Base-by-base conservation (phyloP, 495 filamentous ascomycete genomes). In the Talaromyces liani region DNA sequence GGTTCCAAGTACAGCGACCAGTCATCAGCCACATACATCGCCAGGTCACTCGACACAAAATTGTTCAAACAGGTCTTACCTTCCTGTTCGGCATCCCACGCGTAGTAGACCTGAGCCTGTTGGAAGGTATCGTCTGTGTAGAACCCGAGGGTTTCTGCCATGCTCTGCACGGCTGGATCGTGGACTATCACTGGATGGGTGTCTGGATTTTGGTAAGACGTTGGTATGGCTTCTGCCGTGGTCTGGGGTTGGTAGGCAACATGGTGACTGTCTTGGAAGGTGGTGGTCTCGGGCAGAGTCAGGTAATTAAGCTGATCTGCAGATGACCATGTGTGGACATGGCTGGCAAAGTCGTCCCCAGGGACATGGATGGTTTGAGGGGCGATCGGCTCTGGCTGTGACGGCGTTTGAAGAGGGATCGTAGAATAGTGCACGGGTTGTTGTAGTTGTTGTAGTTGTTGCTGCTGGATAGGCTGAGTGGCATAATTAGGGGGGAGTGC, bases 71-170 rank as follows among this genome's bases (percentile, higher is more conserved):
- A 45, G 60, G 41, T 25, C 60, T 62, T 62, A 62, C 60, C 60
- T 62, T 62, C 41, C 41, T 51, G 34, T 62, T 49, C 60, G 47
- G 60, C 41, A 62, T 62, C 45, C 60, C 60, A 62, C 29, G 60
- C 33, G 25, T 47, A 54, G 29, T 33, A 33, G 25, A n/a, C 60
- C n/a, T 62, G 56, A 22, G 56, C 60, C 29, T 62, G 60, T 39
- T 51, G 60, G 25, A 49, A 53, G 14, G 45, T 53, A 10, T 53
- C 45, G 45, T 62, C 45, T 20, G 41, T 62, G 18, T 47, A 53
- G 33, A 51, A 33, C 16, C 45, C 41, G 41, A 58, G 18, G 5
- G 27, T 58, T 18, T 36, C 56, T 6, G 56, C 27, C 14, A 25
- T 36, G 14, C 27, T 36, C 56, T 58, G 56, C 27, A 25, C 53